These are phyloP conservation scores for Citrus reticulata DNA, from an alignment of 345 rosid species.

Conservation along the genomic window DNA sequence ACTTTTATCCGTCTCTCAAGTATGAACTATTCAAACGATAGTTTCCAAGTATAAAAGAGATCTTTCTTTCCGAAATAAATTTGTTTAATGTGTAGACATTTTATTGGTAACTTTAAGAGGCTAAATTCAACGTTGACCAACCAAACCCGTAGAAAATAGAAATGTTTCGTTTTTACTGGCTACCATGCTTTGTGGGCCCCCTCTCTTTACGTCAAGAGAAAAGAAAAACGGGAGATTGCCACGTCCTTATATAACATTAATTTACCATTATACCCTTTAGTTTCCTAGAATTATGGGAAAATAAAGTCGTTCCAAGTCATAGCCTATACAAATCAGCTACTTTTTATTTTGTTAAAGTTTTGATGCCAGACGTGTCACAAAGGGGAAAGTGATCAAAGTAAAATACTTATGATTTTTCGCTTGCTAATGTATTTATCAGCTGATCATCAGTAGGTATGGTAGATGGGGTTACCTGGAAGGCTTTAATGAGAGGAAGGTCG, in stretches of 20 bases:
- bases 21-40: too few species aligned
- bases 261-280: too few species aligned
- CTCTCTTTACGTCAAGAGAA: not conserved
- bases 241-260: not conserved
- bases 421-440: too few species aligned
- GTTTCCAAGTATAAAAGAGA: not conserved
- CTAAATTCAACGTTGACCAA: not conserved
- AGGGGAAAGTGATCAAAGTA: too few species aligned
- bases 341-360: too few species aligned
- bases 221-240: not conserved
- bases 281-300: too few species aligned
- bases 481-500: conserved; percentile 71
- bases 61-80: not conserved
- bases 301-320: too few species aligned
- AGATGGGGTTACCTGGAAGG: conserved; percentile 55
- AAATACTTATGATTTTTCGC: too few species aligned
- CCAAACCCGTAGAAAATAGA: not conserved
- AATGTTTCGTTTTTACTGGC: not conserved
- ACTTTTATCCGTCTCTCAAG: too few species aligned
- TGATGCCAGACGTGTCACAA: too few species aligned
- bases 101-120: not conserved
- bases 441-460: too few species aligned
- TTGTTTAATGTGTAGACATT: not conserved
- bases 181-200: not conserved
- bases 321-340: too few species aligned